phyloP scores from a whole-genome alignment of 768 basidiomycete genomes.

The Galerina marginata region DNA sequence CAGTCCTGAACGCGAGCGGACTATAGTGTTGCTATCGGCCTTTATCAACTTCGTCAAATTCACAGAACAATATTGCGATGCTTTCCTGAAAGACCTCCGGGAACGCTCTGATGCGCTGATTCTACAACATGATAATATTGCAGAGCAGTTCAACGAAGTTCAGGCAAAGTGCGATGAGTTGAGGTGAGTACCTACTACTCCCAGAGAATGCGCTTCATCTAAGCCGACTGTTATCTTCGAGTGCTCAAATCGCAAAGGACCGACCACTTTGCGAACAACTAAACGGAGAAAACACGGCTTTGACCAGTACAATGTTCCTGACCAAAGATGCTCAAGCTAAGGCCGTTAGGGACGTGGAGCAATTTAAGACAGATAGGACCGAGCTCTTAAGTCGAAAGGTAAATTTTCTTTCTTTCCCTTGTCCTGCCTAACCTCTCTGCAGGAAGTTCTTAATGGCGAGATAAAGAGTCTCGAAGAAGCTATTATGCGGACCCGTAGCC shows the following conservation, averaged over 20 bases:
- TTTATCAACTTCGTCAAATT: constrained; percentile 96
- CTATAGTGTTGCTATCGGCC: constrained; percentile 77
- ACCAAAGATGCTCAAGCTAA: constrained; percentile 68
- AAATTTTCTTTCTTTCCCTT: constrained; percentile 14
- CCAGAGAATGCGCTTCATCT: constrained; percentile 1
- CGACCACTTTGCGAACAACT: constrained; percentile 71
- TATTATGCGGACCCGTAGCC: constrained; percentile 66
- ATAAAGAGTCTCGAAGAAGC: constrained; percentile 62
- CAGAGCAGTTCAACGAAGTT: constrained; percentile 51
- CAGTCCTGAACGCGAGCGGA: constrained; percentile 76
- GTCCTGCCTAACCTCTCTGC: neutral
- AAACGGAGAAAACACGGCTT: constrained; percentile 59
- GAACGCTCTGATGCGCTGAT: constrained; percentile 61
- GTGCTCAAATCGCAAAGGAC: constrained; percentile 68
- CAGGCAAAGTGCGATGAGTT: constrained; percentile 58
- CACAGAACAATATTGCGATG: constrained; percentile 70
- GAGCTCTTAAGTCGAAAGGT: constrained; percentile 69
- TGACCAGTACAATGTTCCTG: constrained; percentile 69
- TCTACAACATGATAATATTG: constrained; percentile 65
- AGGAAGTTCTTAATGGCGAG: constrained; percentile 71
- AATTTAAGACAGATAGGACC: constrained; percentile 74
- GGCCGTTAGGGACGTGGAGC: constrained; percentile 69
- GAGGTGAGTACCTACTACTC: constrained; percentile 48
- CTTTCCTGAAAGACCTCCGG: constrained; percentile 65
- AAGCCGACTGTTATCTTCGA: constrained; percentile 29